phyloP scores from a whole-genome alignment of 164 flowering plant genomes.

The Umbilicus rupestris region DNA sequence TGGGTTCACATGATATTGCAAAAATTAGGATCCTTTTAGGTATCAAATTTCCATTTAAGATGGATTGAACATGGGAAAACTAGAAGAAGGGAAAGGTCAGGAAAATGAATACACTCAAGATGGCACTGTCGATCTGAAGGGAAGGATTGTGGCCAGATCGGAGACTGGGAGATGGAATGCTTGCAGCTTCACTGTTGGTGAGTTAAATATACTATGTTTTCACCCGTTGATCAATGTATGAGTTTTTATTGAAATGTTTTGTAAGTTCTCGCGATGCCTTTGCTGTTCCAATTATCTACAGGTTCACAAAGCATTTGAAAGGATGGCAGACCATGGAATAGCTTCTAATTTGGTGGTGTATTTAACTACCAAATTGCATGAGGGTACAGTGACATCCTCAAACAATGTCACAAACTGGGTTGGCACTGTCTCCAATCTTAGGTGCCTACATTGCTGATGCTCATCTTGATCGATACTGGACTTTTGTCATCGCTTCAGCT shows the following conservation, averaged over 20 bases:
- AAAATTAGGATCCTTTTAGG: too few relatives aligned
- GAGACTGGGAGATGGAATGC: slow-evolving; percentile 63
- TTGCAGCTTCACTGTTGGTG: slow-evolving; percentile 60
- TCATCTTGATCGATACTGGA: slow-evolving; percentile 59
- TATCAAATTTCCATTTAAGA: too few relatives aligned
- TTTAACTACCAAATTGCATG: slow-evolving; percentile 39
- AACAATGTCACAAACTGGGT: slow-evolving; percentile 59
- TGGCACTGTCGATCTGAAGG: slow-evolving; percentile 59
- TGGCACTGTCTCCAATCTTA: slow-evolving; percentile 48
- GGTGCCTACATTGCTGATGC: slow-evolving; percentile 76
- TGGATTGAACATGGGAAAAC: slow-evolving; percentile 10
- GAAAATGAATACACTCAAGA: slow-evolving; percentile 45
- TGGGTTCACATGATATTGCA: too few relatives aligned
- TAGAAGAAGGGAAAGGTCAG: slow-evolving; percentile 25
- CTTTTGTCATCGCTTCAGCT: slow-evolving; percentile 39
- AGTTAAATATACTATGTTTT: neutral
- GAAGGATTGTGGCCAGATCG: slow-evolving; percentile 39
- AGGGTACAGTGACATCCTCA: slow-evolving; percentile 57
- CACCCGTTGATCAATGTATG: too few relatives aligned
- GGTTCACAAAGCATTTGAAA: slow-evolving; percentile 61
- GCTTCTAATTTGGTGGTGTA: slow-evolving; percentile 49
- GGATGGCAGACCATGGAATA: slow-evolving; percentile 71
- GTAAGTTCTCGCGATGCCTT: too few relatives aligned
- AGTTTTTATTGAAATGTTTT: too few relatives aligned
- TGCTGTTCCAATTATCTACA: slow-evolving; percentile 12